Percentiles rank a stretch among this genome's conserved stretches.
These are phyloP conservation scores for Vaccinium darrowii DNA, from an alignment of 148 eudicot genomes.

Conservation along the genomic window DNA sequence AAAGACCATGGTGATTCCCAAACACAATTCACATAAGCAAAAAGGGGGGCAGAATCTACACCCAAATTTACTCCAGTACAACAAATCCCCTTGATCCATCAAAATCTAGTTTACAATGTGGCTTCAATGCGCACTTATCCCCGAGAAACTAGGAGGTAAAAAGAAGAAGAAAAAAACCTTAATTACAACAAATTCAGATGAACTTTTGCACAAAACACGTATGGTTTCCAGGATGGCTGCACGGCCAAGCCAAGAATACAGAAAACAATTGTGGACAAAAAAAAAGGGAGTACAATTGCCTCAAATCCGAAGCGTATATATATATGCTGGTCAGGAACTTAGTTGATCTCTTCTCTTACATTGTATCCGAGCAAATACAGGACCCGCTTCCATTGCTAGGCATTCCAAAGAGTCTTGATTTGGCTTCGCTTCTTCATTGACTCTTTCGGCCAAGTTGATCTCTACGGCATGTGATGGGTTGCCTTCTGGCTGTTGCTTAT, in stretches of 20 bases:
- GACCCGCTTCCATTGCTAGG: conserved; percentile 15
- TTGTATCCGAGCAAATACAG: not conserved
- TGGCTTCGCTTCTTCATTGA: conserved; percentile 9
- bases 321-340: not conserved
- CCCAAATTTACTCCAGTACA: conserved; percentile 1
- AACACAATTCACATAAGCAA: not conserved
- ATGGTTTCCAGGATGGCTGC: conserved; percentile 17
- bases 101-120: not conserved
- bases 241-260: conserved; percentile 14
- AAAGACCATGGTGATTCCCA: not conserved
- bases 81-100: not conserved
- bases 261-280: not conserved
- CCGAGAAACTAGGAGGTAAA: not conserved
- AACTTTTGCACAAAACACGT: conserved; percentile 24
- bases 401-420: conserved; percentile 5
- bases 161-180: not conserved
- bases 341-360: conserved; percentile 28
- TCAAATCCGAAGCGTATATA: conserved; percentile 20
- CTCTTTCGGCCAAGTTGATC: conserved; percentile 15
- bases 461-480: conserved; percentile 19
- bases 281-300: not conserved
- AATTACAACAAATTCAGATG: conserved; percentile 13
- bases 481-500: conserved; percentile 30
- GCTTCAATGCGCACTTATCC: conserved; percentile 1
- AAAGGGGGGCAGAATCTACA: not conserved